These are phyloP conservation scores for Trichoderma aggressivum DNA, from an alignment of 2,329 filamentous ascomycete species.

Conservation along the genomic window DNA sequence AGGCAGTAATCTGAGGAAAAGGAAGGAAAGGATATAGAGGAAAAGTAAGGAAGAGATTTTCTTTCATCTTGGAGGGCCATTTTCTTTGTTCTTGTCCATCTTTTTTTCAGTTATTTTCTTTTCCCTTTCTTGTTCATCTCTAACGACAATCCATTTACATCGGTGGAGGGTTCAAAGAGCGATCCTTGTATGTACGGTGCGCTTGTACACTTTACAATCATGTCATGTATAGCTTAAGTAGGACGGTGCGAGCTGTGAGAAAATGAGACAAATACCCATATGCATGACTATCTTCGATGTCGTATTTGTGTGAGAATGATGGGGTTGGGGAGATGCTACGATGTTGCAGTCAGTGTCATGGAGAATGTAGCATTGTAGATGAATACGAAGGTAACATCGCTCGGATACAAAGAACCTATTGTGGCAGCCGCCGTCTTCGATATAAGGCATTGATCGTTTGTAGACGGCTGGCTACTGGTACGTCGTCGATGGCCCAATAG, in stretches of 20 bases:
- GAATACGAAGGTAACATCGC: neutral
- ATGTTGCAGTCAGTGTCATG: neutral
- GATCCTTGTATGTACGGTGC: neutral
- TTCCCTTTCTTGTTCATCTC: neutral
- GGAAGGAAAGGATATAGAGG: constrained; percentile 16
- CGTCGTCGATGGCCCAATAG: neutral
- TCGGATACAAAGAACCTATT: neutral
- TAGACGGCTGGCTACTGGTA: neutral
- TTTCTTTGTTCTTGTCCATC: neutral
- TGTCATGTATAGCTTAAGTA: constrained; percentile 3
- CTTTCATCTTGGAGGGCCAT: constrained; percentile 5
- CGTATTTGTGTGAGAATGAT: neutral
- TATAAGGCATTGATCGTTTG: neutral
- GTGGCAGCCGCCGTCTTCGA: neutral
- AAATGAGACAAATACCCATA: neutral
- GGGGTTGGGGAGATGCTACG: too few relatives aligned
- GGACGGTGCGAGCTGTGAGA: neutral
- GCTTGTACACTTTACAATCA: neutral
- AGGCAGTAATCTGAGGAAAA: constrained; percentile 8
- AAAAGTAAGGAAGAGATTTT: constrained; percentile 7
- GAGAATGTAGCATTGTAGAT: neutral
- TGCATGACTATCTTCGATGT: neutral
- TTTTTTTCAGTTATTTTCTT: neutral
- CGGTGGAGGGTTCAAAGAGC: neutral
- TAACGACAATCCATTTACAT: constrained; percentile 1